Evolutionary conservation across 208 protist genomes (phyloP).

Genomic region (Acanthamoeba castellanii): DNA sequence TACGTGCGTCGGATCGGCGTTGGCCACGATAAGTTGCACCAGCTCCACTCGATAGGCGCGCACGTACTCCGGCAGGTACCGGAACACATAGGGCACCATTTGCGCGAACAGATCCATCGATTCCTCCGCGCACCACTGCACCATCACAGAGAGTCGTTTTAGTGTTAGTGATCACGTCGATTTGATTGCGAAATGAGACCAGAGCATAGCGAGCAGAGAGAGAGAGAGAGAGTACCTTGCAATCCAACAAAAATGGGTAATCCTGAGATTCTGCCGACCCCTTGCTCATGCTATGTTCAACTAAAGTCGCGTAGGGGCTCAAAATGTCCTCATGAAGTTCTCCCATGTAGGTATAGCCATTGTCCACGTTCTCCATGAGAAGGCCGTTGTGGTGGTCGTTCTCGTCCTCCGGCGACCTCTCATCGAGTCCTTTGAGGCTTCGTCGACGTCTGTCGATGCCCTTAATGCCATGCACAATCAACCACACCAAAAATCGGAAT

Average conservation of each 20-base stretch:
- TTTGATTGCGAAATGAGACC: not conserved
- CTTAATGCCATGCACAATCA: conserved; percentile 66
- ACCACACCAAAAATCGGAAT: conserved; percentile 71
- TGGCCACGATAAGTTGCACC: conserved; percentile 17
- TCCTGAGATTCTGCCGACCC: conserved; percentile 35
- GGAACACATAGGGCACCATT: conserved; percentile 66
- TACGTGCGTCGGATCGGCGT: conserved; percentile 68
- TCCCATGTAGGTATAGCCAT: conserved; percentile 10
- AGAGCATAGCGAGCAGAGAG: not conserved
- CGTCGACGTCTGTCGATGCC: conserved; percentile 22
- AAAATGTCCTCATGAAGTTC: conserved; percentile 26
- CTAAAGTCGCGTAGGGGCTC: conserved; percentile 25
- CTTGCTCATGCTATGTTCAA: conserved; percentile 52
- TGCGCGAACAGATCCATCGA: conserved; percentile 38
- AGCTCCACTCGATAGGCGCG: not conserved
- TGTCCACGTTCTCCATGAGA: not conserved
- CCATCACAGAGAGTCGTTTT: not conserved
- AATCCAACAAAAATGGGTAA: conserved; percentile 58
- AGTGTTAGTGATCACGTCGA: not conserved
- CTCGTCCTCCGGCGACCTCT: not conserved
- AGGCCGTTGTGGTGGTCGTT: not conserved
- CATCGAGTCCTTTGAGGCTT: not conserved
- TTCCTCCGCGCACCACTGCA: conserved; percentile 51
- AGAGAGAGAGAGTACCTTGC: not conserved
- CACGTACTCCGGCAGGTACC: conserved; percentile 13